phyloP scores from a whole-genome alignment of 495 filamentous ascomycete genomes.

The Tuber calosporum region DNA sequence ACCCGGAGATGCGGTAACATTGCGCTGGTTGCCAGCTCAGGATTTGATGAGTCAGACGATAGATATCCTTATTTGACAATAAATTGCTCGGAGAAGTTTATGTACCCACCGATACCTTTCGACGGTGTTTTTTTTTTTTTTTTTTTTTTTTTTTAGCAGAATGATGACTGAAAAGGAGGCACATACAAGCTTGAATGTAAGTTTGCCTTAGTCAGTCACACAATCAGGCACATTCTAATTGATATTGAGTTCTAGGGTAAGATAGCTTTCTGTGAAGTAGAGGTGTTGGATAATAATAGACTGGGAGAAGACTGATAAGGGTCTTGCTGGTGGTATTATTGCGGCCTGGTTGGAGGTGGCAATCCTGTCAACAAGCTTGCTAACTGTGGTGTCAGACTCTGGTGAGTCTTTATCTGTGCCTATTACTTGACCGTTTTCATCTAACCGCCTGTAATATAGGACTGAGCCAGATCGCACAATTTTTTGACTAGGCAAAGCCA shows the following conservation, averaged over 20 bases:
- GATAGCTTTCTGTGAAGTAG: conserved; percentile 84
- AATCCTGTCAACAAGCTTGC: conserved; percentile 98
- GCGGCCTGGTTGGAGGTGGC: conserved; percentile 97
- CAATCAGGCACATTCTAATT: conserved; percentile 1
- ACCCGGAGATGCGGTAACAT: conserved; percentile 77
- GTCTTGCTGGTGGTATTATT: conserved; percentile 81
- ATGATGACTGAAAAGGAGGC: conserved; percentile 95
- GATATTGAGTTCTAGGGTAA: conserved; percentile 54
- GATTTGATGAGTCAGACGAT: conserved; percentile 82
- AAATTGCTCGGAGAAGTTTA: conserved; percentile 74
- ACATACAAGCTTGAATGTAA: conserved; percentile 68
- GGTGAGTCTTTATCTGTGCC: conserved; percentile 44
- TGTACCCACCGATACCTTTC: conserved; percentile 88
- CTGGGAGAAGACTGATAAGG: conserved; percentile 96
- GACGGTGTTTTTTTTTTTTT: conserved; percentile 88
- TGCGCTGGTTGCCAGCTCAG: conserved; percentile 80
- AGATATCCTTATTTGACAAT: conserved; percentile 91
- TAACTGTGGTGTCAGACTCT: conserved; percentile 86
- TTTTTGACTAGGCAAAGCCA: conserved; percentile 92
- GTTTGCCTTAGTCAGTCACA: not conserved
- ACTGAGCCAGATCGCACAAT: conserved; percentile 96
- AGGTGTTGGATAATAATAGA: conserved; percentile 76
- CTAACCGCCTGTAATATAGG: conserved; percentile 8
- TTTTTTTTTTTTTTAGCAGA: conserved; percentile 80
- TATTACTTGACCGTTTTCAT: not conserved